Evolutionary conservation across 768 basidiomycete species (phyloP), one percentile per base, ranked within the genome.

Genomic region (Rhizopogon rudus): DNA sequence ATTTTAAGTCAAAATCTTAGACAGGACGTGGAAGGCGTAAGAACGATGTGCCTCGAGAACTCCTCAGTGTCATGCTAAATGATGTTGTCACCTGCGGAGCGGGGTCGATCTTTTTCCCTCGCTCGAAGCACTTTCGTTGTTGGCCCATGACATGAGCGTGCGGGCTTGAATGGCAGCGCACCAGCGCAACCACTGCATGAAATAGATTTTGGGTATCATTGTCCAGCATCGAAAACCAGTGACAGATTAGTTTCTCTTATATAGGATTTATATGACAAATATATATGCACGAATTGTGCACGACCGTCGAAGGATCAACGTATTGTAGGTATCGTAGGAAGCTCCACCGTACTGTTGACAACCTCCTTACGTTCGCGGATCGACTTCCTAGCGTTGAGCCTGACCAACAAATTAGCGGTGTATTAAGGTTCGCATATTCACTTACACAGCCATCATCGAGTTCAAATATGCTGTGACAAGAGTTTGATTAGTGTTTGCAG

Each of bases 391-490:
- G 52, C 52, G 28, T 57, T 57, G 17, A 57, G 44, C 28, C 56
- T 57, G 31, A 6, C 14, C 40, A 42, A 17, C 14, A 33, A 35
- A 14, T 17, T 17, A 14, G 6, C 4, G 9, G 20, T 20, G 33
- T 20, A 48, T 17, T 35, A 7, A 2, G 13, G 12, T 20, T 31
- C 9, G 5, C 8, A 17, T 8, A n/a, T 17, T 29, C 6, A 29
- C 65, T 57, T 45, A 67, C 66, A 67, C 62, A 12, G 60, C 44
- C 8, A 68, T 41, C 59, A 64, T 62, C n/a, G 62, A 68, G 29
- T 66, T 68, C 25, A 44, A 12, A 14, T 62, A 67, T 28, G 57
- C 66, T 66, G 40, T 22, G 9, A 33, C 10, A 40, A 6, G 13
- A 6, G 13, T 25, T 25, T 25, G 9, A 4, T 13, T 52, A 2